phyloP scores from a whole-genome alignment of 306 rosid genomes.

The Erythrophleum fordii region DNA sequence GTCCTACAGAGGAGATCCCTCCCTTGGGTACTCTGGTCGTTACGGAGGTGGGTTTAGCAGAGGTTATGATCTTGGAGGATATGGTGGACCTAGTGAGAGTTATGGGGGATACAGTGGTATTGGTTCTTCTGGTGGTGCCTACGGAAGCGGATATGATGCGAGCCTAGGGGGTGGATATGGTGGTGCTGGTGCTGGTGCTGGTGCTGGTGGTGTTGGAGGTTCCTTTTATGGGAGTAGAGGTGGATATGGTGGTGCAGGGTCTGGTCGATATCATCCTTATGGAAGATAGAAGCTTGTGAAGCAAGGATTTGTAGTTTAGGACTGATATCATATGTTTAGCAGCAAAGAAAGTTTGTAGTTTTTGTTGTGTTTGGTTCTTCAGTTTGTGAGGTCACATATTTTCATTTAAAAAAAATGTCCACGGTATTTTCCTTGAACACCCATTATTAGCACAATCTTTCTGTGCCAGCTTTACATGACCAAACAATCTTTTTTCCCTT shows the following conservation, averaged over 20 bases:
- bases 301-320: constrained; percentile 43
- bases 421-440: constrained; percentile 17
- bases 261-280: constrained; percentile 92
- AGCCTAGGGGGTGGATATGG: constrained; percentile 75
- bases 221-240: constrained; percentile 90
- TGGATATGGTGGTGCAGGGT: constrained; percentile 74
- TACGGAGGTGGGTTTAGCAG: constrained; percentile 86
- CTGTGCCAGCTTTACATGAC: constrained; percentile 24
- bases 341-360: constrained; percentile 34
- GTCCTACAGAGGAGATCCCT: constrained; percentile 80
- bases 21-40: constrained; percentile 77
- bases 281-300: constrained; percentile 67
- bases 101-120: constrained; percentile 77
- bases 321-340: constrained; percentile 37
- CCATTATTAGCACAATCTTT: constrained; percentile 16
- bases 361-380: constrained; percentile 46
- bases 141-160: constrained; percentile 71
- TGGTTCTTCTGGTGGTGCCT: constrained; percentile 66
- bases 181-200: constrained; percentile 69
- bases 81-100: constrained; percentile 79
- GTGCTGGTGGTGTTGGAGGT: constrained; percentile 81
- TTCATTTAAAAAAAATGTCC: not conserved
- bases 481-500: constrained; percentile 11
- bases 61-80: constrained; percentile 85
- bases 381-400: constrained; percentile 36